These are phyloP conservation scores for Trametes coccinea DNA, from an alignment of 768 basidiomycete genomes.

Conservation along the genomic window DNA sequence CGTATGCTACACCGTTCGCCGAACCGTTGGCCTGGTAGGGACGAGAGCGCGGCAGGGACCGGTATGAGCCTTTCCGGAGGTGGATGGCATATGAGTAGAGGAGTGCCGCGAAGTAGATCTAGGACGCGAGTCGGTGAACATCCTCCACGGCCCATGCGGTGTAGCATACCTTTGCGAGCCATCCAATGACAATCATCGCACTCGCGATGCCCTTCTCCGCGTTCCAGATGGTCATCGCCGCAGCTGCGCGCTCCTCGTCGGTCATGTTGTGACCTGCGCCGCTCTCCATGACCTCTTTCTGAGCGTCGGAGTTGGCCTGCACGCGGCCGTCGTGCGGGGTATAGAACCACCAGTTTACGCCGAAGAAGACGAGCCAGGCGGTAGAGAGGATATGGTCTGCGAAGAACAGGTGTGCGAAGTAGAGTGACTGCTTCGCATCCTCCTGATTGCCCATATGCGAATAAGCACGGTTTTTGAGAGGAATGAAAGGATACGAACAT, in stretches of 20 bases:
- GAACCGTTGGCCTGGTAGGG: constrained; percentile 17
- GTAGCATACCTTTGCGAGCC: constrained; percentile 78
- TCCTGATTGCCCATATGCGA: constrained; percentile 55
- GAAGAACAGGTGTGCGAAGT: constrained; percentile 90
- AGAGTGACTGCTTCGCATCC: constrained; percentile 78
- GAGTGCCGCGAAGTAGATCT: constrained; percentile 90
- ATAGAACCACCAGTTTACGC: constrained; percentile 86
- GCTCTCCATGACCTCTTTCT: constrained; percentile 77
- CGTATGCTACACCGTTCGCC: constrained; percentile 15
- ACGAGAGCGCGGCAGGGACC: constrained; percentile 61
- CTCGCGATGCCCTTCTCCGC: constrained; percentile 84
- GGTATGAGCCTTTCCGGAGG: constrained; percentile 89
- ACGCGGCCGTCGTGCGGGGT: constrained; percentile 89
- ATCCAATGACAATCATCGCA: constrained; percentile 75
- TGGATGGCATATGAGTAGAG: constrained; percentile 94
- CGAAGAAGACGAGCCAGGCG: constrained; percentile 91
- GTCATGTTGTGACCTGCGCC: constrained; percentile 54
- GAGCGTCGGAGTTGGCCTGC: constrained; percentile 81
- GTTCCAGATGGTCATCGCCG: constrained; percentile 86
- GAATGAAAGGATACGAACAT: constrained; percentile 51
- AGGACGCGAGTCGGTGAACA: background rate
- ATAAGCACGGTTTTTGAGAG: constrained; percentile 13
- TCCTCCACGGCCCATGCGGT: too few relatives aligned
- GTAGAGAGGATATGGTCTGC: constrained; percentile 91
- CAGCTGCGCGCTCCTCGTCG: constrained; percentile 61